Base-by-base conservation (phyloP, 2,329 filamentous ascomycete species). In the Apiospora saccharicola region DNA sequence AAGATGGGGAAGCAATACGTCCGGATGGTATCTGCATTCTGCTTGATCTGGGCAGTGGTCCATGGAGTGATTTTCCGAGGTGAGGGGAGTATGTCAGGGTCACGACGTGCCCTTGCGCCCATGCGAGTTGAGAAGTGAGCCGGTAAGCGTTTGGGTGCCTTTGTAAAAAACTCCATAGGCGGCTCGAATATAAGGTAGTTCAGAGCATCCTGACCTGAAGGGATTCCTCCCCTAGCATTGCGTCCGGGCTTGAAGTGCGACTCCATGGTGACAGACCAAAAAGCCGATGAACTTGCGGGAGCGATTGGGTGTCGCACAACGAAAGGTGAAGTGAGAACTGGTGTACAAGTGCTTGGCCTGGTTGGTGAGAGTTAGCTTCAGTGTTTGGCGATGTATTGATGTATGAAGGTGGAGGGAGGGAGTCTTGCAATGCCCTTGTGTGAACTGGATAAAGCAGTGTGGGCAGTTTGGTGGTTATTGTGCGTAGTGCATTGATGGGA, bases 41-140 rank as follows among this genome's bases (percentile, higher is more conserved):
- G 7, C n/a, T 53, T 44, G 47, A 73, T 71, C 30, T 71, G 72
- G 22, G 6, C 19, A n/a, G 51, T 46, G 19, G 19, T n/a, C 73
- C 73, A 74, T n/a, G 64, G 49, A 30, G 22, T 68, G 12, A 72
- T 71, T 4, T 19, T 2, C 22, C 47, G 68, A 37, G n/a, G 13
- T 26, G n/a, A n/a, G 12, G 47, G n/a, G 4, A 68, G 19, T 6
- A 46, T 8, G 43, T 68, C 44, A 44, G 14, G 43, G 44, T 68
- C 67, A 34, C 67, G 44, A 68, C 41, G 67, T 19, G 41, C 61
- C 43, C 16, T 26, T 14, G 34, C 30, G 24, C 75, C 74, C 12
- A 71, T 51, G 22, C 71, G n/a, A 24, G 75, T 75, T n/a, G 75
- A 75, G 72, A 75, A 76, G 51, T 71, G 57, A 34, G 74, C 75